A percentile compares a stretch with the other conserved stretches of the same genome.
These are phyloP conservation scores for Candida insectalens DNA, from an alignment of 805 yeast genomes.

Conservation along the genomic window DNA sequence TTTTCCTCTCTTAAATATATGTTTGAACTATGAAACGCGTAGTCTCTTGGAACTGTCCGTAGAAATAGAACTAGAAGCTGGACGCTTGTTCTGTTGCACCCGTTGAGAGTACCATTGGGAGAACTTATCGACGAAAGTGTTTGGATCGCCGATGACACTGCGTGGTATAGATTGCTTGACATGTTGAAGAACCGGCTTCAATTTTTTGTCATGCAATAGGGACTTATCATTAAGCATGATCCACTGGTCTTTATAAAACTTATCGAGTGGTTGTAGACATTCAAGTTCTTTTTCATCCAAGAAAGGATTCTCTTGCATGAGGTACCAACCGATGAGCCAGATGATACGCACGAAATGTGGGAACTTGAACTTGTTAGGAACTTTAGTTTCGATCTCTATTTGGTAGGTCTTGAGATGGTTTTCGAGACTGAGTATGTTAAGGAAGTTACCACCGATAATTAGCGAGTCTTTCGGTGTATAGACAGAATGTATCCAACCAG, in stretches of 20 bases:
- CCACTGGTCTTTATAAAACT: slow-evolving; percentile 17
- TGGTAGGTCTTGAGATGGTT: slow-evolving; percentile 53
- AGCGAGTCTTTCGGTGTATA: slow-evolving; percentile 73
- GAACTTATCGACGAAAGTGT: slow-evolving; percentile 13
- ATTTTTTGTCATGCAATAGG: slow-evolving; percentile 7
- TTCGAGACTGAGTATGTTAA: slow-evolving; percentile 53
- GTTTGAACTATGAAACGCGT: too few species aligned
- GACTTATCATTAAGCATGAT: slow-evolving; percentile 7
- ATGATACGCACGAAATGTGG: slow-evolving; percentile 66
- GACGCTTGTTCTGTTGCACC: too few species aligned
- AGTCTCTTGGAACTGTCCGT: too few species aligned
- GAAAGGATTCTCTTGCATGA: slow-evolving; percentile 7
- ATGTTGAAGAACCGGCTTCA: slow-evolving; percentile 8
- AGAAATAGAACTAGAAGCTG: too few species aligned
- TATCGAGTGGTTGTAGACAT: slow-evolving; percentile 11
- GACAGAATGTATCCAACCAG: slow-evolving; percentile 92
- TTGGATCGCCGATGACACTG: slow-evolving; percentile 16
- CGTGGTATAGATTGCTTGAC: slow-evolving; percentile 14
- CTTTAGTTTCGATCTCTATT: slow-evolving; percentile 60
- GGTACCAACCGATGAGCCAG: slow-evolving; percentile 54
- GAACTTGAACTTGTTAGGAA: slow-evolving; percentile 66
- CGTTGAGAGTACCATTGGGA: slow-evolving; percentile 14
- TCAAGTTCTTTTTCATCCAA: slow-evolving; percentile 10
- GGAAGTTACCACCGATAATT: slow-evolving; percentile 82
- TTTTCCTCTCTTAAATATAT: slow-evolving; percentile 28